Evolutionary conservation across 2,329 filamentous ascomycete genomes (phyloP).

Genomic region (Phialophora macrospora): DNA sequence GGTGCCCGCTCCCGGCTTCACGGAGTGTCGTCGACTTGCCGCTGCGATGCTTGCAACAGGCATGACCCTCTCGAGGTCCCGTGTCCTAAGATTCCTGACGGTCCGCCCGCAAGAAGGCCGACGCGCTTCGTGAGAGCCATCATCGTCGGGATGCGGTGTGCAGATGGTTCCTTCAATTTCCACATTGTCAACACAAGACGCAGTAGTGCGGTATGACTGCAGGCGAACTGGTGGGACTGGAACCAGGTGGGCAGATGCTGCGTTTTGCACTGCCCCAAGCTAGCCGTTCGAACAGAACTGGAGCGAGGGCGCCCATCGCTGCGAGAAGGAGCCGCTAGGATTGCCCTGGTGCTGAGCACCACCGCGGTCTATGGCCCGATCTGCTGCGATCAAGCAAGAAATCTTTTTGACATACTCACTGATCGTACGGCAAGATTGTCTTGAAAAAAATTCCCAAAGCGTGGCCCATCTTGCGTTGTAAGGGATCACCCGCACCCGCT

Average conservation of each 20-base stretch:
- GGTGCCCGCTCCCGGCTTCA: background rate
- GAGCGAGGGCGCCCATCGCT: background rate
- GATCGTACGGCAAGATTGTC: background rate
- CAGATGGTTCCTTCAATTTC: slow-evolving; percentile 6
- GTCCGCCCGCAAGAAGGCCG: background rate
- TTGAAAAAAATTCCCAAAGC: background rate
- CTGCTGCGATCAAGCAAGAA: background rate
- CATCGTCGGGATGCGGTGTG: background rate
- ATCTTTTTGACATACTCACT: background rate
- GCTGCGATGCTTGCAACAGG: background rate
- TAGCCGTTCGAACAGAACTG: background rate
- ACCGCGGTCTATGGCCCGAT: background rate
- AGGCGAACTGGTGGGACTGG: background rate
- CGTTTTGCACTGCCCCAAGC: background rate
- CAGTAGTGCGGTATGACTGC: background rate
- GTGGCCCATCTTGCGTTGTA: background rate
- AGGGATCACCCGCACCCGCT: background rate
- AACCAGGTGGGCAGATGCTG: background rate
- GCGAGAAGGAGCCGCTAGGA: background rate
- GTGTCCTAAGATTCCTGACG: background rate
- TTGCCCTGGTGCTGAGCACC: background rate
- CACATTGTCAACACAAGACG: background rate
- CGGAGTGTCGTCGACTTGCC: background rate
- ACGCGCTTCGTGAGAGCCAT: background rate
- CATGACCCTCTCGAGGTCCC: background rate